Conservation (phyloP, 371 early-diverging fungal genomes). For the Nosema granulosis region DNA sequence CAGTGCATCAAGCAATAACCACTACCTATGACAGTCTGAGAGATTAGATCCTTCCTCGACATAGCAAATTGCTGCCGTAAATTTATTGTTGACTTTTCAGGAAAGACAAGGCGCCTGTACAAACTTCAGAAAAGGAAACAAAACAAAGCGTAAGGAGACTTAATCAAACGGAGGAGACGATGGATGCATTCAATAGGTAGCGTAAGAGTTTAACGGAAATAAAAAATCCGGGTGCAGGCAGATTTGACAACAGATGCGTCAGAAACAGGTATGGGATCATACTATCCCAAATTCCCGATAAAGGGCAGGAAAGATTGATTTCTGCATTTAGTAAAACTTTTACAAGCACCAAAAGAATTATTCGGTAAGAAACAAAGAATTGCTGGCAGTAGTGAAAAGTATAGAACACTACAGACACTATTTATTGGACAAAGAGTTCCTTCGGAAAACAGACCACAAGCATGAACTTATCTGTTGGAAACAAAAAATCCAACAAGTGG, state of each 20-base stretch:
- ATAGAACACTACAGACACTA: neutral
- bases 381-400: neutral
- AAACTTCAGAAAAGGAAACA: no score
- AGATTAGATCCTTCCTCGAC: slow-evolving; percentile 40
- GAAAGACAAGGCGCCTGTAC: no score
- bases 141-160: no score
- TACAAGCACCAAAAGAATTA: neutral
- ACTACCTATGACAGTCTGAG: slow-evolving; percentile 9
- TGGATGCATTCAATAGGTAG: no score
- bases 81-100: no score
- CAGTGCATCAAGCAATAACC: slow-evolving; percentile 2
- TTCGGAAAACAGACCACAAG: slow-evolving; percentile 23
- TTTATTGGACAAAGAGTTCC: slow-evolving; percentile 14
- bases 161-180: no score
- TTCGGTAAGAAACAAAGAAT: slow-evolving; percentile 2
- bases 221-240: neutral
- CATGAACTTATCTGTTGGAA: neutral
- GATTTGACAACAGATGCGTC: slow-evolving; percentile 22
- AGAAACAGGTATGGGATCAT: neutral
- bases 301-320: no score
- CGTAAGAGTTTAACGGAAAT: neutral
- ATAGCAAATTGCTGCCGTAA: slow-evolving; percentile 16
- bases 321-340: no score
- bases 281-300: no score
- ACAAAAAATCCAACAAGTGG: neutral